phyloP scores from a whole-genome alignment of 2,329 filamentous ascomycete species.

The Onygenales sp. region DNA sequence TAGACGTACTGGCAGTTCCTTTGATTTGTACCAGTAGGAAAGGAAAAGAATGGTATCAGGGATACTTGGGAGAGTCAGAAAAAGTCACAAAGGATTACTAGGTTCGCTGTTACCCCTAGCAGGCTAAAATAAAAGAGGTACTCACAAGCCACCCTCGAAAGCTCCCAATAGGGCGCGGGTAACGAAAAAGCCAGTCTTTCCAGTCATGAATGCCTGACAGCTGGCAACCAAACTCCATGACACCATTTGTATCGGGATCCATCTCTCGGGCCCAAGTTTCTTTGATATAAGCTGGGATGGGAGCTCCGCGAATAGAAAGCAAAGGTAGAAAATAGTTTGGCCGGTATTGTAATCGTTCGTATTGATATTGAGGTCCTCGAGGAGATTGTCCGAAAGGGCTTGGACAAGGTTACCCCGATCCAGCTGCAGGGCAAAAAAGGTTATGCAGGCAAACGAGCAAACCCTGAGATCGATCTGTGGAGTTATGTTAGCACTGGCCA shows the following conservation, averaged over 20 bases:
- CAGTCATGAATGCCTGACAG: constrained; percentile 42
- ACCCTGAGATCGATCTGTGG: constrained; percentile 32
- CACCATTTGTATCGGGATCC: constrained; percentile 52
- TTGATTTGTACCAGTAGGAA: constrained; percentile 66
- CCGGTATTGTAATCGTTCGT: constrained; percentile 38
- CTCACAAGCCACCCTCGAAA: constrained; percentile 50
- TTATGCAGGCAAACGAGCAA: constrained; percentile 41
- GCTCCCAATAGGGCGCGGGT: constrained; percentile 40
- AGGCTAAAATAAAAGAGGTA: constrained; percentile 26
- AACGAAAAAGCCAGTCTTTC: constrained; percentile 32
- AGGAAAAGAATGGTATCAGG: constrained; percentile 46
- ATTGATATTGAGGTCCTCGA: constrained; percentile 41
- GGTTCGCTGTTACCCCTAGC: neutral
- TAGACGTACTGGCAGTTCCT: constrained; percentile 58
- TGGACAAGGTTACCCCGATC: constrained; percentile 55
- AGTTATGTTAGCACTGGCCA: neutral
- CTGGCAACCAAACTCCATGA: constrained; percentile 47
- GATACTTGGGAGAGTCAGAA: constrained; percentile 19
- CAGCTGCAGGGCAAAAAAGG: constrained; percentile 56
- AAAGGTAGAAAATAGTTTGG: constrained; percentile 29
- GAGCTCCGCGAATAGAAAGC: constrained; percentile 42
- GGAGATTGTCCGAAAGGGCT: constrained; percentile 53
- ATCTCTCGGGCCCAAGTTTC: constrained; percentile 49
- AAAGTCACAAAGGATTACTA: no score
- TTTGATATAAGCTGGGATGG: constrained; percentile 54